A percentile compares a stretch with the other conserved stretches of the same genome.
Conservation (phyloP, 2,329 filamentous ascomycete species). For the Sarocladiaceae sp. region DNA sequence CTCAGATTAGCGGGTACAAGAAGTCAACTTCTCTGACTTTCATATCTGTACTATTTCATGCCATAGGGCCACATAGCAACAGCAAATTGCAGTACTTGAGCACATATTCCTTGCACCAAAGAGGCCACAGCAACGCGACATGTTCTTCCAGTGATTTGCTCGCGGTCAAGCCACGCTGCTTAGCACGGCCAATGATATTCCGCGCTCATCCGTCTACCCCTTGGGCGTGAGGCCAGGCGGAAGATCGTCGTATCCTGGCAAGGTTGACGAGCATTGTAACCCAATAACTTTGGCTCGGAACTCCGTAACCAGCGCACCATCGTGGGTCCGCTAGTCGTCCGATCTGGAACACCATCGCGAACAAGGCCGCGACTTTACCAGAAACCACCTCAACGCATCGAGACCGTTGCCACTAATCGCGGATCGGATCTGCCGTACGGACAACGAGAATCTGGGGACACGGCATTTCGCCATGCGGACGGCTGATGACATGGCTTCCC, state of each 20-base stretch:
- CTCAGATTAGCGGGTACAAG: too few species aligned
- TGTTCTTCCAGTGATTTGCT: background rate
- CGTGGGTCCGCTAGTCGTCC: constrained; percentile 9
- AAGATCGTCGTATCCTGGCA: constrained; percentile 7
- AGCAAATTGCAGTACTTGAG: too few species aligned
- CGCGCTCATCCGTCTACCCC: constrained; percentile 1
- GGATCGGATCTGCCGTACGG: background rate
- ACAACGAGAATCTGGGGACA: constrained; percentile 3
- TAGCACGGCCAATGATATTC: background rate
- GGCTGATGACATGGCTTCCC: background rate
- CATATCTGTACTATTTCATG: too few species aligned
- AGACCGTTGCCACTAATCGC: background rate
- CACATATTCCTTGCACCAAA: too few species aligned
- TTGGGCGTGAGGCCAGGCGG: constrained; percentile 5
- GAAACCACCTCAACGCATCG: background rate
- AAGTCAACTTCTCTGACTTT: too few species aligned
- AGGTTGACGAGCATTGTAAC: constrained; percentile 1
- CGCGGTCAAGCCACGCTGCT: background rate
- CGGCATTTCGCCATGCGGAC: background rate
- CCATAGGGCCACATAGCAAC: too few species aligned
- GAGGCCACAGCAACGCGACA: too few species aligned
- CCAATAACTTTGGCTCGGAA: background rate
- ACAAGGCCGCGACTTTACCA: background rate
- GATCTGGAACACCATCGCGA: constrained; percentile 1
- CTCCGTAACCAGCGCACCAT: constrained; percentile 1